Base-by-base conservation (phyloP, 257 asterid genomes). In the Avicennia marina region DNA sequence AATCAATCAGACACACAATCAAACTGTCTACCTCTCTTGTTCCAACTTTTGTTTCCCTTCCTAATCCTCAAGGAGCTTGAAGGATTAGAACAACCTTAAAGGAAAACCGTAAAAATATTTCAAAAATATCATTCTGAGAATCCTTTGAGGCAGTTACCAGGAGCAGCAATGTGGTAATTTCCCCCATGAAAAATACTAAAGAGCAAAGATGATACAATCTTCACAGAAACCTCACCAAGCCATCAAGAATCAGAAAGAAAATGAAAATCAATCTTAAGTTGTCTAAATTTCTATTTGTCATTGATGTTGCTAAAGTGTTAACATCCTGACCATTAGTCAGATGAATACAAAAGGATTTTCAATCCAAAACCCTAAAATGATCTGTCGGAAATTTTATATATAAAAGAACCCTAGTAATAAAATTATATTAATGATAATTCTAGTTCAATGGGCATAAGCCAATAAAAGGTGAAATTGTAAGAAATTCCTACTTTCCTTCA, bases 361-460 rank as follows among this genome's bases (percentile, higher is more conserved):
- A 51, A 31, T 50, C 66, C 63, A 27, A 50, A 24, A 54, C 21
- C 49, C 73, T 55, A 47, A 7, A 34, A 50, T 18, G 52, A 65
- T 62, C 71, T 56, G 58, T 46, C 17, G 33, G 49, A 46, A 15
- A 47, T 49, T 50, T 61, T 5, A 36, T 27, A 38, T 20, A 13
- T 3, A 26, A 19, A 62, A 39, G 47, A 49, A 20, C 29, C 41
- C 59, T 63, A 70, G 44, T 20, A 41, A 51, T 33, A 55, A 58
- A 56, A 60, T 33, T 42, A 44, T 51, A 53, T 53, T 43, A 49
- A 69, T 64, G 47, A 87, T 78, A 78, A 62, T 20, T 81, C 79
- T 72, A 75, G 68, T 72, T 56, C 63, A 52, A 70, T 64, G 73
- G 12, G 17, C 44, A 47, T 41, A 42, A 25, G 48, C 42, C 25